A percentile compares a stretch with the other conserved stretches of the same genome.
These are phyloP conservation scores for Mortierella polycephala DNA, from an alignment of 371 early-diverging fungal genomes.

Conservation along the genomic window DNA sequence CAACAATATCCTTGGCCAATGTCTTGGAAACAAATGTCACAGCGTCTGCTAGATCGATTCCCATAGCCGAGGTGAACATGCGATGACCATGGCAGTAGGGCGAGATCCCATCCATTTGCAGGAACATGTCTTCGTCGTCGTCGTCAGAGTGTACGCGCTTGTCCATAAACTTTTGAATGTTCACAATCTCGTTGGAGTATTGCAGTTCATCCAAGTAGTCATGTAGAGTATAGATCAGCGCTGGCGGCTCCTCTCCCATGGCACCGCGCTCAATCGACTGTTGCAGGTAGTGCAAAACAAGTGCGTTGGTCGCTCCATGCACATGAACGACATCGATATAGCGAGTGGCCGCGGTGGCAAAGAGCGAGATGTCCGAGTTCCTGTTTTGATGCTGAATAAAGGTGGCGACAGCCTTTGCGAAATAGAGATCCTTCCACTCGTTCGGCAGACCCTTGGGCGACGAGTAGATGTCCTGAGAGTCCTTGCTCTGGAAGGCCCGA, in stretches of 20 bases:
- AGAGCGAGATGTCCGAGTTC: constrained; percentile 63
- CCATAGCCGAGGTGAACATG: constrained; percentile 67
- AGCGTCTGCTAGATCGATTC: constrained; percentile 66
- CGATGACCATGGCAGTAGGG: constrained; percentile 62
- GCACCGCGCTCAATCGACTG: constrained; percentile 39
- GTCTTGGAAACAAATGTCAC: constrained; percentile 70
- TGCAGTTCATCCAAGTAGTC: constrained; percentile 72
- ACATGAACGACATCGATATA: constrained; percentile 69
- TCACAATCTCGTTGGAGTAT: constrained; percentile 64
- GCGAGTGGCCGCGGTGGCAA: constrained; percentile 58
- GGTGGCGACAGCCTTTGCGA: constrained; percentile 66
- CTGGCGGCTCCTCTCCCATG: constrained; percentile 61
- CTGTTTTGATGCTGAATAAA: constrained; percentile 65
- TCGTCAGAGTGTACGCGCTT: constrained; percentile 36
- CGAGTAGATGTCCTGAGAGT: constrained; percentile 61
- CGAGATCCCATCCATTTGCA: constrained; percentile 51
- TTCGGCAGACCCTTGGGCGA: constrained; percentile 62
- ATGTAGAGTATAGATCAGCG: constrained; percentile 73
- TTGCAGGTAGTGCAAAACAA: constrained; percentile 62
- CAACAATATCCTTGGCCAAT: constrained; percentile 70
- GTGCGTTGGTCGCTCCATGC: constrained; percentile 74
- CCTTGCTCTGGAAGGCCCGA: constrained; percentile 60
- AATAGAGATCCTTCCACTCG: constrained; percentile 75
- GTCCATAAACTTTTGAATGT: constrained; percentile 63
- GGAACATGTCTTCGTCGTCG: constrained; percentile 43